These are phyloP conservation scores for Penicillium vulpinum DNA, from an alignment of 2,329 filamentous ascomycete species.

Conservation along the genomic window DNA sequence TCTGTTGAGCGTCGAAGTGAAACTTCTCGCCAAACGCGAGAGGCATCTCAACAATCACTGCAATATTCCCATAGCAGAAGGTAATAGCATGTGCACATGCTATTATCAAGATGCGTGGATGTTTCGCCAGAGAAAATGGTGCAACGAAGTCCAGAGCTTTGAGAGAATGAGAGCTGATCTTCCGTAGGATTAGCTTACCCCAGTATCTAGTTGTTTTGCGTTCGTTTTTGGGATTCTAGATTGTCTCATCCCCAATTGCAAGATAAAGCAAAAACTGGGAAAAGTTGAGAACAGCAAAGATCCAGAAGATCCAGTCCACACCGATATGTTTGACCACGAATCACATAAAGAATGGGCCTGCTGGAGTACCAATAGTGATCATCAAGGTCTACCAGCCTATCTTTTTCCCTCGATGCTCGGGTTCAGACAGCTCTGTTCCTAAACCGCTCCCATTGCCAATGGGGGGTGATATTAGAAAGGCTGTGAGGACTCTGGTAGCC, in stretches of 20 bases:
- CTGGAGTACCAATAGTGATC: conserved; percentile 50
- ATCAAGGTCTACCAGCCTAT: no score
- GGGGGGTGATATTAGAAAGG: no score
- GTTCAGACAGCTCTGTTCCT: no score
- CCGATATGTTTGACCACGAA: conserved; percentile 52
- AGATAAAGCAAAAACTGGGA: conserved; percentile 56
- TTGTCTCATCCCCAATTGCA: conserved; percentile 55
- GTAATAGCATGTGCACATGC: conserved; percentile 56
- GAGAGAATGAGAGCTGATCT: conserved; percentile 52
- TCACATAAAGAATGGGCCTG: conserved; percentile 34
- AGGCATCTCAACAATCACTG: conserved; percentile 59
- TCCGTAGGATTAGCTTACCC: conserved; percentile 42
- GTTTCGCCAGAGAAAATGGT: conserved; percentile 47
- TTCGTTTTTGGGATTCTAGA: conserved; percentile 48
- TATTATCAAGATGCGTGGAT: conserved; percentile 51
- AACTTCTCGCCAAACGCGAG: conserved; percentile 58
- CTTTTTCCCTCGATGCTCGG: no score
- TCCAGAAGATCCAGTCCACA: conserved; percentile 60
- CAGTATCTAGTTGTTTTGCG: conserved; percentile 31
- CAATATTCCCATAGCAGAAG: conserved; percentile 55
- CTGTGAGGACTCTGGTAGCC: conserved; percentile 51
- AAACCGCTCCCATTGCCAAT: no score
- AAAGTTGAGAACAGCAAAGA: conserved; percentile 57
- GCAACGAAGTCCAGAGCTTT: conserved; percentile 50
- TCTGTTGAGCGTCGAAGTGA: conserved; percentile 56